Evolutionary conservation across 2,329 filamentous ascomycete species (phyloP).

Genomic region (Cyphellophora attinorum): DNA sequence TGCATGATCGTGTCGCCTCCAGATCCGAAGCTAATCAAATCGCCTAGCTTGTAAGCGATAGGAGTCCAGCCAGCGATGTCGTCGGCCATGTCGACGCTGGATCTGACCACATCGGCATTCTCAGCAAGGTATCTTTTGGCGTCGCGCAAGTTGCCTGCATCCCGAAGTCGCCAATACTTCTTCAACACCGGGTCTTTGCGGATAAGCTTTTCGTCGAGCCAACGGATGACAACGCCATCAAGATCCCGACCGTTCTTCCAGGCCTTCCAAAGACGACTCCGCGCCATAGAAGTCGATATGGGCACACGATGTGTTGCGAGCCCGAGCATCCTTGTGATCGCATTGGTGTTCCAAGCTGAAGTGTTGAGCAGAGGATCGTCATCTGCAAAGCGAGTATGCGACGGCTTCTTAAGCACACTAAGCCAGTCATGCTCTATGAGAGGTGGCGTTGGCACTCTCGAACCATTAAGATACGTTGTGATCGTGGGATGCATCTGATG

Average conservation of each 20-base stretch:
- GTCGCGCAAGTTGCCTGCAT: slow-evolving; percentile 31
- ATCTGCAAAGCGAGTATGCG: slow-evolving; percentile 32
- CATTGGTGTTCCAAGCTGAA: slow-evolving; percentile 26
- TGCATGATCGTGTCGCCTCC: slow-evolving; percentile 45
- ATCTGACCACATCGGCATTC: slow-evolving; percentile 41
- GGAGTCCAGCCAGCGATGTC: slow-evolving; percentile 45
- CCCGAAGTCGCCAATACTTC: slow-evolving; percentile 37
- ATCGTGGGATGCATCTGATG: slow-evolving; percentile 41
- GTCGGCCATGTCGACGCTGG: slow-evolving; percentile 41
- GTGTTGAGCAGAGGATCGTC: slow-evolving; percentile 45
- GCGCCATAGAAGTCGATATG: slow-evolving; percentile 38
- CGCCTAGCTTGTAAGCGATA: slow-evolving; percentile 41
- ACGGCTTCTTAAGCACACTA: slow-evolving; percentile 33
- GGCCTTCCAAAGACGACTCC: slow-evolving; percentile 41
- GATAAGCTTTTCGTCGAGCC: slow-evolving; percentile 41
- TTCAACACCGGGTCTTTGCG: slow-evolving; percentile 35
- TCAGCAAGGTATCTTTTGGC: slow-evolving; percentile 35
- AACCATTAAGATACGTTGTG: slow-evolving; percentile 40
- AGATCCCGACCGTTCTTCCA: slow-evolving; percentile 39
- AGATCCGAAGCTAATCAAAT: slow-evolving; percentile 42
- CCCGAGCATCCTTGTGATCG: slow-evolving; percentile 23
- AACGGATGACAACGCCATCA: slow-evolving; percentile 40
- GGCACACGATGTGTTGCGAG: slow-evolving; percentile 26
- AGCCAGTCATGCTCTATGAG: slow-evolving; percentile 43
- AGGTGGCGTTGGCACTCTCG: slow-evolving; percentile 41